Conservation (phyloP, 257 asterid genomes). For the Forsythia suspensa region DNA sequence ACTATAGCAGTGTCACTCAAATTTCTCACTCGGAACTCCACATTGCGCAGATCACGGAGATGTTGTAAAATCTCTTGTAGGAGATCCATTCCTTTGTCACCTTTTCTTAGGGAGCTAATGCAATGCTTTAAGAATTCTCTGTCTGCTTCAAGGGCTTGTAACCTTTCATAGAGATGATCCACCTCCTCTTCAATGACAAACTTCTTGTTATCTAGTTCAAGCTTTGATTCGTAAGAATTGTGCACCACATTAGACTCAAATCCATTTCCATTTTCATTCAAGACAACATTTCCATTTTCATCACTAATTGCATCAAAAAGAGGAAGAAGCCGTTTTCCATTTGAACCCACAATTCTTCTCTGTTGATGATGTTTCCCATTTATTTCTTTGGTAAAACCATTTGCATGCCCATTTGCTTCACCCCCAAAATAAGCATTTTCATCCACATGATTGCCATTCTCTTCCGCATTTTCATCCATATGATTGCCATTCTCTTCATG, state of each 20-base stretch:
- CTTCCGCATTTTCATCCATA: slow-evolving; percentile 28
- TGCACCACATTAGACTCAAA: slow-evolving; percentile 41
- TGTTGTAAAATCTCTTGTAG: slow-evolving; percentile 92
- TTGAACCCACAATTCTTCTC: slow-evolving; percentile 36
- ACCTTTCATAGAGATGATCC: slow-evolving; percentile 78
- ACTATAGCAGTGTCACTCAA: slow-evolving; percentile 37
- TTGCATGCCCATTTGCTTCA: slow-evolving; percentile 43
- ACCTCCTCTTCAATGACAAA: slow-evolving; percentile 73
- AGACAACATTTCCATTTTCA: slow-evolving; percentile 40
- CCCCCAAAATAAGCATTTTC: slow-evolving; percentile 28
- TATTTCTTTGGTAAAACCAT: slow-evolving; percentile 45
- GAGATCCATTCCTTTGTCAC: slow-evolving; percentile 89
- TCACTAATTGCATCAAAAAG: slow-evolving; percentile 73
- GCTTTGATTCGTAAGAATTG: slow-evolving; percentile 28
- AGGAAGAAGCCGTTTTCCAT: slow-evolving; percentile 80
- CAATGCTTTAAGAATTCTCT: slow-evolving; percentile 89
- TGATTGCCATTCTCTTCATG: slow-evolving; percentile 31
- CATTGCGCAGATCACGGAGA: slow-evolving; percentile 67
- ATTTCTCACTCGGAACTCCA: slow-evolving; percentile 67
- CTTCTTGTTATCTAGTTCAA: slow-evolving; percentile 51
- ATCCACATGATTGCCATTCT: slow-evolving; percentile 26
- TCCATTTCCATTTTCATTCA: slow-evolving; percentile 36
- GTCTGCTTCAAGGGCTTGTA: slow-evolving; percentile 93
- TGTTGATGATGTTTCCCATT: slow-evolving; percentile 46
- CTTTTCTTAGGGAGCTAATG: slow-evolving; percentile 77